A percentile compares a stretch with the other conserved stretches of the same genome.
Conservation (phyloP, 306 rosid genomes). For the Lathyrus sativus region DNA sequence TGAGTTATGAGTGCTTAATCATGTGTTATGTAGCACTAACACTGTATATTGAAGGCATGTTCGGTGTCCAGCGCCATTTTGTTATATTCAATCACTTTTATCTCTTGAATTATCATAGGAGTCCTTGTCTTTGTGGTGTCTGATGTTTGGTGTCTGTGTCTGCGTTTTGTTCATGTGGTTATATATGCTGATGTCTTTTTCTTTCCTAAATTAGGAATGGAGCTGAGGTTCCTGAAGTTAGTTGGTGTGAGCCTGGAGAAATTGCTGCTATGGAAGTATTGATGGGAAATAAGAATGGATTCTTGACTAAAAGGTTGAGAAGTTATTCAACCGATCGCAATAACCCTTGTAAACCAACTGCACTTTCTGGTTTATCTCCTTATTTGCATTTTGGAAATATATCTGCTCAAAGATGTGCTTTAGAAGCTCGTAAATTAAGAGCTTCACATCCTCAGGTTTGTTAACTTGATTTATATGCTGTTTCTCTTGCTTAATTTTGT, state of each 20-base stretch:
- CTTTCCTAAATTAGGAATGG: constrained; percentile 54
- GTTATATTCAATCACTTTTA: not conserved
- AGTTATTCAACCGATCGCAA: constrained; percentile 66
- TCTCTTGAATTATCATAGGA: not conserved
- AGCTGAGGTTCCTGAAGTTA: constrained; percentile 86
- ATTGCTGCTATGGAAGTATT: constrained; percentile 76
- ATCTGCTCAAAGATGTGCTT: constrained; percentile 90
- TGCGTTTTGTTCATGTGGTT: not conserved
- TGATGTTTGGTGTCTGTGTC: not conserved
- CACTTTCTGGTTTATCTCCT: constrained; percentile 87
- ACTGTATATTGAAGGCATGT: no score
- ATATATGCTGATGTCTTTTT: not conserved
- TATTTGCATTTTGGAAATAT: constrained; percentile 93
- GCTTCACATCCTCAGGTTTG: constrained; percentile 67
- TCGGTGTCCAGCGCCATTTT: not conserved
- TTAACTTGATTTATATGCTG: constrained; percentile 7
- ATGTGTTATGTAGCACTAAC: not conserved
- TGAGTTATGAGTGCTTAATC: constrained; percentile 35
- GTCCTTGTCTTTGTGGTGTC: not conserved
- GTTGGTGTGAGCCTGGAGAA: constrained; percentile 93
- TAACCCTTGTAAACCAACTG: constrained; percentile 73
- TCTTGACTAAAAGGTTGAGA: constrained; percentile 82
- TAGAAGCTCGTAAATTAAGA: constrained; percentile 69
- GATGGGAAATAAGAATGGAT: constrained; percentile 80
- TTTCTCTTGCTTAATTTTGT: constrained; percentile 7